Conservation (phyloP, 306 rosid genomes). For the Pachyrhizus erosus region DNA sequence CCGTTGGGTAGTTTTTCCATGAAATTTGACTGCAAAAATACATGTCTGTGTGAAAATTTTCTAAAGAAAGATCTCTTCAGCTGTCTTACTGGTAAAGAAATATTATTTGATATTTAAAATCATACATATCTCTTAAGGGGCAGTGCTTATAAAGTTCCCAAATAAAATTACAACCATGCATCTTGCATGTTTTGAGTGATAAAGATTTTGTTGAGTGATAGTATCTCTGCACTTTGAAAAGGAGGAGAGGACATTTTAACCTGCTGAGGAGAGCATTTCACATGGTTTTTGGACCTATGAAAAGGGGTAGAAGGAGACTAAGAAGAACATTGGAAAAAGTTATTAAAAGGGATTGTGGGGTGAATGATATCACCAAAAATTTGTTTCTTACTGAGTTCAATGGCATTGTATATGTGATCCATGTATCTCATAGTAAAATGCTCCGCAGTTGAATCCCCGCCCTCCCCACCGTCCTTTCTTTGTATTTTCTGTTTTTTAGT, state of each 20-base stretch:
- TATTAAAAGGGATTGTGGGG: not conserved
- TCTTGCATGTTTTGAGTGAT: conserved; percentile 21
- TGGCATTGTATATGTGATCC: not conserved
- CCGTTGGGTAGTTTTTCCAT: not conserved
- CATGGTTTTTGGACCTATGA: not conserved
- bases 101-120: not conserved
- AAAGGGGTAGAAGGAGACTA: not conserved
- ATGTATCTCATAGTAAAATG: not conserved
- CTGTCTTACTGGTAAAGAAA: not conserved
- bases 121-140: not conserved
- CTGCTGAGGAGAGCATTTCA: not conserved
- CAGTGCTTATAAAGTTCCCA: not conserved
- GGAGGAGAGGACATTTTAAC: not conserved
- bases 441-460: not conserved
- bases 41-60: not conserved
- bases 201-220: not conserved
- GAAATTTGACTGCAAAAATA: not conserved
- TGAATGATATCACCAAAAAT: not conserved
- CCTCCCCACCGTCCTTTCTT: not conserved
- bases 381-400: not conserved
- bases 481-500: not conserved
- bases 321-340: not conserved
- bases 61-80: not conserved
- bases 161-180: not conserved
- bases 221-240: not conserved